phyloP scores from a whole-genome alignment of 257 asterid genomes.

The Galeopsis tetrahit region DNA sequence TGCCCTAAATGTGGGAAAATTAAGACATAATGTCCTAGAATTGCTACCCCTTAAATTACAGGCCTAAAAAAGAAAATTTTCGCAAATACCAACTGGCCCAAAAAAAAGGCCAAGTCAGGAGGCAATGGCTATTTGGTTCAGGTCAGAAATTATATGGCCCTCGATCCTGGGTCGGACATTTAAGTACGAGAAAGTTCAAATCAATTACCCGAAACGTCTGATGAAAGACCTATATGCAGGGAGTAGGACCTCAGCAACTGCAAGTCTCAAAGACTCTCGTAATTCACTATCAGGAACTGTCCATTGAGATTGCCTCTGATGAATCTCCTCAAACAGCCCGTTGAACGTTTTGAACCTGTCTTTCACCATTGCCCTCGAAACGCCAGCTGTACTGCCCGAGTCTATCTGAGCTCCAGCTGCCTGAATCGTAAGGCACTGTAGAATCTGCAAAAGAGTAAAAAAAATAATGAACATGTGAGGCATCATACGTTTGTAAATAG shows the following conservation, averaged over 20 bases:
- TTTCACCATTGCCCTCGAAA: conserved; percentile 81
- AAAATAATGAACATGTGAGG: not conserved
- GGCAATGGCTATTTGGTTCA: not conserved
- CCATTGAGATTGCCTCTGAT: conserved; percentile 98
- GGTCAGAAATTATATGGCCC: not conserved
- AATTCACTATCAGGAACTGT: conserved; percentile 97
- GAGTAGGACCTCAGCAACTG: conserved; percentile 95
- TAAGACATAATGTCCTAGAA: too few species aligned
- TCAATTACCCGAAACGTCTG: conserved; percentile 80
- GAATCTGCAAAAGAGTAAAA: conserved; percentile 58
- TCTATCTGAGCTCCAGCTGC: conserved; percentile 59
- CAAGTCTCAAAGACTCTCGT: conserved; percentile 90
- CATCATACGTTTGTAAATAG: not conserved
- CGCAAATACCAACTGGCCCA: not conserved
- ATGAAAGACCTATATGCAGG: conserved; percentile 93
- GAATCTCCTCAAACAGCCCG: conserved; percentile 86
- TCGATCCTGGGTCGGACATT: not conserved
- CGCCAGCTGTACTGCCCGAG: conserved; percentile 54
- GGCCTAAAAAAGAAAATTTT: too few species aligned
- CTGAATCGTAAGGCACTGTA: conserved; percentile 81
- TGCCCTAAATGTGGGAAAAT: too few species aligned
- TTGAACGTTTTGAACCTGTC: conserved; percentile 90
- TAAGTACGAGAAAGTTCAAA: not conserved
- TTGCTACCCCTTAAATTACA: too few species aligned
- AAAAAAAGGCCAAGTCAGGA: too few species aligned